Percentiles rank a stretch among this genome's conserved stretches.
Conservation (phyloP, 1,284 basidiomycete species). For the Golubevia sp. region DNA sequence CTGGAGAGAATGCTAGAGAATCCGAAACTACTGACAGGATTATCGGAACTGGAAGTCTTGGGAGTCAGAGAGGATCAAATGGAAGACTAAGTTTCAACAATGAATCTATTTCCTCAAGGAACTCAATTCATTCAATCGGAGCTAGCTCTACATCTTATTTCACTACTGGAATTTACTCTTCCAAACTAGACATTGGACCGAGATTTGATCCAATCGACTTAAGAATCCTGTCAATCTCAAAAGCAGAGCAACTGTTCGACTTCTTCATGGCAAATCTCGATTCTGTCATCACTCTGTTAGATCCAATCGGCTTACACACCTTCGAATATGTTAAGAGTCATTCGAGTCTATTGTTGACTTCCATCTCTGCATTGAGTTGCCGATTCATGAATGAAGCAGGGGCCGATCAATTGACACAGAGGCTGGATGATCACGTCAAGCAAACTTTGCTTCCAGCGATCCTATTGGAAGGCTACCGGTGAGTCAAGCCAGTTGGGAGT, state of each 20-base stretch:
- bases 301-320: constrained; percentile 32
- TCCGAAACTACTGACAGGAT: background rate
- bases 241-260: constrained; percentile 22
- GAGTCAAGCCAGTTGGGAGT: too few species aligned
- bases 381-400: too few species aligned
- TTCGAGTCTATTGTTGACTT: constrained; percentile 27
- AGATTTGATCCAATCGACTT: constrained; percentile 27
- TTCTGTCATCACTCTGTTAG: constrained; percentile 30
- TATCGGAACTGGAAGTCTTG: too few species aligned
- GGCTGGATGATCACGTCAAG: constrained; percentile 24
- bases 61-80: constrained; percentile 5
- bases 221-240: constrained; percentile 18
- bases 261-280: constrained; percentile 33
- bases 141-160: background rate
- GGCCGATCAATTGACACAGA: constrained; percentile 16
- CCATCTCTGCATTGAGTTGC: too few species aligned
- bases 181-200: constrained; percentile 8
- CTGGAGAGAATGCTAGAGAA: constrained; percentile 1
- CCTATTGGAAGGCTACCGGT: constrained; percentile 26
- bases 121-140: background rate
- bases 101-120: background rate
- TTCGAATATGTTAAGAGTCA: constrained; percentile 30
- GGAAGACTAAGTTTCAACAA: background rate
- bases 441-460: constrained; percentile 23
- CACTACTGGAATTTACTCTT: constrained; percentile 7